Evolutionary conservation across 495 filamentous ascomycete species (phyloP).

Genomic region (Neurospora discreta): DNA sequence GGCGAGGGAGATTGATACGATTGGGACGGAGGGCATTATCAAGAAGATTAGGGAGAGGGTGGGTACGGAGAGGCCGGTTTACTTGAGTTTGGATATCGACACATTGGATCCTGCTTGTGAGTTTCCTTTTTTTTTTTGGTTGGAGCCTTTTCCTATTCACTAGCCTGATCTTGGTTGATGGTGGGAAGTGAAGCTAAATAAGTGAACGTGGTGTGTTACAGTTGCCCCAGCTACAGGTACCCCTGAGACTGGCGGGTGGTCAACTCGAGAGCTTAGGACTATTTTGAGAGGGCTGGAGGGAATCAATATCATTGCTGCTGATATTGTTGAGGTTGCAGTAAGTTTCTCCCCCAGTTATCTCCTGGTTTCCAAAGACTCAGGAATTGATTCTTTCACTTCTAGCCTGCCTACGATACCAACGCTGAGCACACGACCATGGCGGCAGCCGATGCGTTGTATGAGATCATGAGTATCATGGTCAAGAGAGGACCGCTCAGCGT

Average conservation of each 20-base stretch:
- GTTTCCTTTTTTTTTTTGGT: slow-evolving; percentile 2
- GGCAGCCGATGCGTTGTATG: slow-evolving; percentile 70
- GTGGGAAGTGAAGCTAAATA: neutral
- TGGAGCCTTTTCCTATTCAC: neutral
- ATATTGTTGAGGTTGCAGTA: slow-evolving; percentile 71
- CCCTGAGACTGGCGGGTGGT: slow-evolving; percentile 69
- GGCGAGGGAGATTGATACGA: slow-evolving; percentile 62
- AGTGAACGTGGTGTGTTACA: neutral
- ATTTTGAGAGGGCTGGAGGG: slow-evolving; percentile 61
- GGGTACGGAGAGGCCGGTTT: slow-evolving; percentile 58
- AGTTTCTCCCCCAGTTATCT: slow-evolving; percentile 4
- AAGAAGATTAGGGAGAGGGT: slow-evolving; percentile 32
- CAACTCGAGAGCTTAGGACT: slow-evolving; percentile 58
- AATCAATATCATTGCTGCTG: slow-evolving; percentile 61
- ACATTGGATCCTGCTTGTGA: slow-evolving; percentile 53
- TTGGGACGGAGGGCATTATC: slow-evolving; percentile 46
- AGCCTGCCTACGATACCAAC: slow-evolving; percentile 78
- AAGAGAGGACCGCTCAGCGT: slow-evolving; percentile 40
- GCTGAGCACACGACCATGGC: slow-evolving; percentile 80
- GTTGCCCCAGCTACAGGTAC: slow-evolving; percentile 21
- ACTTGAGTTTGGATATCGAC: slow-evolving; percentile 69
- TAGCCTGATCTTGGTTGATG: neutral
- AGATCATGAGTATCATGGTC: slow-evolving; percentile 80
- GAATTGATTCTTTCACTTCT: slow-evolving; percentile 3
- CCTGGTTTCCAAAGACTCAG: neutral